phyloP scores from a whole-genome alignment of 2,329 filamentous ascomycete genomes.

The Botryosphaeria agaves region DNA sequence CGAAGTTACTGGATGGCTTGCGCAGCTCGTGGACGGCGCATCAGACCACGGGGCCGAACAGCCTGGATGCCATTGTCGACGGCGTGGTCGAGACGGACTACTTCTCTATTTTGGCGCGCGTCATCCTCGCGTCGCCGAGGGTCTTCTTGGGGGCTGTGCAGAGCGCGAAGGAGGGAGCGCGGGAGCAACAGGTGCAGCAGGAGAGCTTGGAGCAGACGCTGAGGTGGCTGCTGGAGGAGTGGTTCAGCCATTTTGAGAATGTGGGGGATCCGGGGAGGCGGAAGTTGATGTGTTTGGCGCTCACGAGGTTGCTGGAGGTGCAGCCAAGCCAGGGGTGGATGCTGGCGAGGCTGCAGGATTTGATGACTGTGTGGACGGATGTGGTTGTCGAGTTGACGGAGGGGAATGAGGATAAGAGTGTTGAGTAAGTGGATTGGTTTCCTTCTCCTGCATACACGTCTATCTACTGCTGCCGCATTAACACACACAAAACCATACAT shows the following conservation, averaged over 20 bases:
- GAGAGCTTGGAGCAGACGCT: slow-evolving; percentile 18
- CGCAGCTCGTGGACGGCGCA: slow-evolving; percentile 43
- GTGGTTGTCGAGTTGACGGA: slow-evolving; percentile 50
- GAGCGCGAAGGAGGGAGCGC: not conserved
- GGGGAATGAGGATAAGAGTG: slow-evolving; percentile 29
- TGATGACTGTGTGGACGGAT: slow-evolving; percentile 59
- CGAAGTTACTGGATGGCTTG: slow-evolving; percentile 30
- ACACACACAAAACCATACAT: not conserved
- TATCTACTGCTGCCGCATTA: not conserved
- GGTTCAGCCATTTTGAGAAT: slow-evolving; percentile 51
- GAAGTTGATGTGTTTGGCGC: slow-evolving; percentile 56
- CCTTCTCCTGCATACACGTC: not conserved
- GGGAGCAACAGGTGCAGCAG: slow-evolving; percentile 13
- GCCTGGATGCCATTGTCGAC: slow-evolving; percentile 50
- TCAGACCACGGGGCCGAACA: slow-evolving; percentile 67
- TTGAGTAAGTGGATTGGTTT: slow-evolving; percentile 13
- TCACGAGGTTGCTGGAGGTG: slow-evolving; percentile 55
- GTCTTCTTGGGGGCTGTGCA: slow-evolving; percentile 44
- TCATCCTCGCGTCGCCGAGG: slow-evolving; percentile 54
- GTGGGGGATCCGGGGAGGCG: slow-evolving; percentile 47
- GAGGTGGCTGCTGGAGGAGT: slow-evolving; percentile 35
- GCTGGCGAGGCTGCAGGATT: slow-evolving; percentile 47
- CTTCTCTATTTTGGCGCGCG: slow-evolving; percentile 62
- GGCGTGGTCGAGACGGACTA: slow-evolving; percentile 71
- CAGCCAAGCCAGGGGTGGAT: slow-evolving; percentile 39